Conservation (phyloP, 805 yeast species). For the Metschnikowia arizonensis region DNA sequence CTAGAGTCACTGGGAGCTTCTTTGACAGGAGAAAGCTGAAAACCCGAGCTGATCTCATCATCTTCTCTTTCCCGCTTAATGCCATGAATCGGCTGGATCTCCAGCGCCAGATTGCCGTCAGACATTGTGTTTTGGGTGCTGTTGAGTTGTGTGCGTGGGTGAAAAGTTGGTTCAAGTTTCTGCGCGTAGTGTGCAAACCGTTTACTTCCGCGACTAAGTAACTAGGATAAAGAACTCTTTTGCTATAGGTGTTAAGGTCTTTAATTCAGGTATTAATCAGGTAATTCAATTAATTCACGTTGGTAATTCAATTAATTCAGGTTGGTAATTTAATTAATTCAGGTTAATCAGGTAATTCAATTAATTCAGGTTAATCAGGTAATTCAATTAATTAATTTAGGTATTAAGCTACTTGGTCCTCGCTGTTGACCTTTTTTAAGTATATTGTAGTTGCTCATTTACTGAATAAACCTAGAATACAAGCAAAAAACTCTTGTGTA, state of each 20-base stretch:
- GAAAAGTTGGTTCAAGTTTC: conserved; percentile 9
- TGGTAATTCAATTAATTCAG: no score
- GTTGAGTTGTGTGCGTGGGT: conserved; percentile 3
- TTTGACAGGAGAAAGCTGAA: not conserved
- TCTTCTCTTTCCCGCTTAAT: conserved; percentile 12
- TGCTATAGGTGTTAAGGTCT: not conserved
- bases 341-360: no score
- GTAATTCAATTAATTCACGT: no score
- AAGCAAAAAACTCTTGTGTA: no score
- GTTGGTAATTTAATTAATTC: no score
- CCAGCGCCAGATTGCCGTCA: conserved; percentile 4
- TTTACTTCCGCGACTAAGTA: not conserved
- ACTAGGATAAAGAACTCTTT: not conserved
- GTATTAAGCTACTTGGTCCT: no score
- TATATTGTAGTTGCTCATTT: no score
- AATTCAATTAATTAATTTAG: no score
- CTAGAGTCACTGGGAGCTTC: conserved; percentile 15
- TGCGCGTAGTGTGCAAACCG: conserved; percentile 8
- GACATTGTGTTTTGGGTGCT: conserved; percentile 9
- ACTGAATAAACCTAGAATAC: no score
- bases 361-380: no score
- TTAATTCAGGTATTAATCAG: no score
- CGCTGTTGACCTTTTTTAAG: not conserved
- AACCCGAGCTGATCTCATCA: not conserved
- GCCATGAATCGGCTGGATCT: conserved; percentile 5